phyloP scores from a whole-genome alignment of 805 yeast species.

The Alloascoidea africana region DNA sequence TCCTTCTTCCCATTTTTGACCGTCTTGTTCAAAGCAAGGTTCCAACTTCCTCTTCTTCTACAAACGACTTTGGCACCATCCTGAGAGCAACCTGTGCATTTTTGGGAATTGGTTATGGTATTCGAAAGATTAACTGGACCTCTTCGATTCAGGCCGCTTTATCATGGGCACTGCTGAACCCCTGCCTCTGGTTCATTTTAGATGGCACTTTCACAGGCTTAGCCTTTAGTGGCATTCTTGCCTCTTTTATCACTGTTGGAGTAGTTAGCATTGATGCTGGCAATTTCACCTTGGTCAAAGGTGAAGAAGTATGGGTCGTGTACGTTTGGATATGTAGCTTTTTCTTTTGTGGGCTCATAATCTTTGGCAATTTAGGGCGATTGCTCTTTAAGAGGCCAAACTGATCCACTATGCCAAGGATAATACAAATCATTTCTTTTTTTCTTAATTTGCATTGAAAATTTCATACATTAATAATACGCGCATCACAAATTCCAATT shows the following conservation, averaged over 20 bases:
- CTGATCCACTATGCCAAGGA: no score
- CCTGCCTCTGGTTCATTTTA: background rate
- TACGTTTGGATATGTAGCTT: conserved; percentile 2
- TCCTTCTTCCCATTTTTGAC: background rate
- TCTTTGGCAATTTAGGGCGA: conserved; percentile 3
- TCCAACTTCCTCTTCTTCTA: background rate
- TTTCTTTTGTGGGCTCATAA: conserved; percentile 2
- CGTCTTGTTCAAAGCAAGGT: background rate
- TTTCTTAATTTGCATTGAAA: no score
- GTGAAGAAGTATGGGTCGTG: background rate
- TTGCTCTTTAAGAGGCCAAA: conserved; percentile 2
- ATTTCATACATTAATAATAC: no score
- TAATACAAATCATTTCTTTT: no score
- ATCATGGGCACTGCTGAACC: conserved; percentile 1
- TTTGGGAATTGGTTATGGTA: conserved; percentile 2
- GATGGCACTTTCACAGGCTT: conserved; percentile 2
- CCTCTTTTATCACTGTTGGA: background rate
- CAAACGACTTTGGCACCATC: background rate
- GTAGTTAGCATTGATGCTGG: background rate
- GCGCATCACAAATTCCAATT: no score
- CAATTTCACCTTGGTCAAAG: background rate
- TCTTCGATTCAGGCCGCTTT: conserved; percentile 4
- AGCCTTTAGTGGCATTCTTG: background rate
- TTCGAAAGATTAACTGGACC: conserved; percentile 1
- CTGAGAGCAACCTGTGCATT: conserved; percentile 2